These are phyloP conservation scores for Floccularia luteovirens DNA, from an alignment of 768 basidiomycete species.

Conservation along the genomic window DNA sequence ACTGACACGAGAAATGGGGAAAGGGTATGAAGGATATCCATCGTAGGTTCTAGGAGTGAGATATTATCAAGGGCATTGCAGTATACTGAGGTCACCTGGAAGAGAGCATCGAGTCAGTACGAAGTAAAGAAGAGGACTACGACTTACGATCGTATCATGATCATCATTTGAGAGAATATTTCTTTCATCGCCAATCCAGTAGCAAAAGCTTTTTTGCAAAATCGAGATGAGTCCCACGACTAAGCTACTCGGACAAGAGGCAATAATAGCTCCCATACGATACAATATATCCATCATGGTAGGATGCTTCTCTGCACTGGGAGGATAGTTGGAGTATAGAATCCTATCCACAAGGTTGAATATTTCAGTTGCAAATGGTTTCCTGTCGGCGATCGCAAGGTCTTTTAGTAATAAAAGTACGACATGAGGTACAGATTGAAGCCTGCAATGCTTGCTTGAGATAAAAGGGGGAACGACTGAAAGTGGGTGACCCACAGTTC, in stretches of 20 bases:
- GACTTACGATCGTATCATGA: conserved; percentile 39
- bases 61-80: conserved; percentile 32
- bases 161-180: conserved; percentile 32
- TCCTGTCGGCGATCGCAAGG: neutral
- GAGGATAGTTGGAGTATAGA: conserved; percentile 27
- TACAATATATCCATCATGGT: conserved; percentile 25
- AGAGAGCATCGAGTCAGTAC: neutral
- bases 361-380: conserved; percentile 7
- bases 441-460: neutral
- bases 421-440: neutral
- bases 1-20: conserved; percentile 42
- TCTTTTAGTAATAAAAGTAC: neutral
- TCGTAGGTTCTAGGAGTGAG: conserved; percentile 26
- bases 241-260: conserved; percentile 13
- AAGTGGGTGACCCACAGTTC: conserved; percentile 5
- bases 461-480: neutral
- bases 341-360: conserved; percentile 20
- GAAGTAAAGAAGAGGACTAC: neutral
- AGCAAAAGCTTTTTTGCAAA: conserved; percentile 29
- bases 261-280: conserved; percentile 23
- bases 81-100: conserved; percentile 33
- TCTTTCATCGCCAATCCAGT: conserved; percentile 46
- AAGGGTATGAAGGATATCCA: conserved; percentile 28
- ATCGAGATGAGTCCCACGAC: conserved; percentile 25
- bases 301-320: conserved; percentile 14